Evolutionary conservation across 2,329 filamentous ascomycete genomes (phyloP).

Genomic region (Delphinella strobiligena): DNA sequence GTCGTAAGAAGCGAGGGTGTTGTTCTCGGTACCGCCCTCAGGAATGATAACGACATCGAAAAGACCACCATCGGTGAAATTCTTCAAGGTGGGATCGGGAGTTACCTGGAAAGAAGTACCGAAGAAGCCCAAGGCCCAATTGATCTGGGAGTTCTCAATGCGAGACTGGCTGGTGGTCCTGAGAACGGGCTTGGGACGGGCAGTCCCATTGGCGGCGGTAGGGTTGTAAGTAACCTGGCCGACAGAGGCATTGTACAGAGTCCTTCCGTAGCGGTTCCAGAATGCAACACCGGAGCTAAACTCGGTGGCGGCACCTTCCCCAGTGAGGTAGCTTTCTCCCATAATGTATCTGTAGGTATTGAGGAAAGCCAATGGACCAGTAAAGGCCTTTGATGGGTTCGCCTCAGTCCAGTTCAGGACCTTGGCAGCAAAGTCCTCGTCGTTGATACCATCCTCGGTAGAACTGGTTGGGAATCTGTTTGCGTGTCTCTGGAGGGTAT

Average conservation of each 20-base stretch:
- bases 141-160: conserved; percentile 43
- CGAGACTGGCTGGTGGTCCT: conserved; percentile 43
- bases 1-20: conserved; percentile 41
- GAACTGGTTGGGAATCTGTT: conserved; percentile 38
- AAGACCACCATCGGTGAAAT: conserved; percentile 25
- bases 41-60: conserved; percentile 40
- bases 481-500: conserved; percentile 43
- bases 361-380: conserved; percentile 40
- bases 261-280: conserved; percentile 43
- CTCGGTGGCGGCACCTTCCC: conserved; percentile 38
- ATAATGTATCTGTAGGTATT: conserved; percentile 40
- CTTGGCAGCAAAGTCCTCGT: conserved; percentile 38
- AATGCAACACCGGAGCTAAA: conserved; percentile 38
- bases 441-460: conserved; percentile 37
- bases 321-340: conserved; percentile 30
- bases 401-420: conserved; percentile 32
- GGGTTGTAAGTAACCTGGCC: conserved; percentile 39
- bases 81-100: conserved; percentile 26
- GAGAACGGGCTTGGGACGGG: conserved; percentile 37
- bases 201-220: conserved; percentile 35
- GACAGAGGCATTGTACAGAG: conserved; percentile 37
- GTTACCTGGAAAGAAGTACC: conserved; percentile 31
- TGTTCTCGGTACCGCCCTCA: conserved; percentile 39
- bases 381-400: conserved; percentile 25
- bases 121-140: conserved; percentile 42